Conservation (phyloP, 1,284 basidiomycete genomes). For the Irpex sp. region DNA sequence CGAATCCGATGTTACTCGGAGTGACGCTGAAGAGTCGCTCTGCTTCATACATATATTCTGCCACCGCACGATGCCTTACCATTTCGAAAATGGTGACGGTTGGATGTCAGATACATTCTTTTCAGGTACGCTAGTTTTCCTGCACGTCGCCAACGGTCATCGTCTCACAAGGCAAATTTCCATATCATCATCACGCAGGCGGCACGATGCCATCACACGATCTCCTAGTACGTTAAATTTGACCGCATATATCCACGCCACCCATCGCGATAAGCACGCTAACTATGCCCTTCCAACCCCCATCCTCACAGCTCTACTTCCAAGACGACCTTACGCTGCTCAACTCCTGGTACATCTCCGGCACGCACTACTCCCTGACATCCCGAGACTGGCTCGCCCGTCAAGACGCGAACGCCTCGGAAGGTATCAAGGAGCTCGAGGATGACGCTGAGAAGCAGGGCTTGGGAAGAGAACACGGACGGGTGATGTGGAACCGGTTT, state of each 20-base stretch:
- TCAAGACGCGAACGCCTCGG: constrained; percentile 45
- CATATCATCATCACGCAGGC: constrained; percentile 26
- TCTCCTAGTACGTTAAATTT: constrained; percentile 42
- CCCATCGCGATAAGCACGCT: no score
- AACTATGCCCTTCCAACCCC: no score
- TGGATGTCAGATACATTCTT: constrained; percentile 82
- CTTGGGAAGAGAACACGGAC: constrained; percentile 43
- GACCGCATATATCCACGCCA: not conserved
- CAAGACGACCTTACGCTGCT: constrained; percentile 59
- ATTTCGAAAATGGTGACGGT: constrained; percentile 68
- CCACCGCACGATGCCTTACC: constrained; percentile 62
- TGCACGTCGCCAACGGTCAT: no score
- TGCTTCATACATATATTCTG: constrained; percentile 79
- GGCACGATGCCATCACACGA: constrained; percentile 69
- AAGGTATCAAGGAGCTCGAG: constrained; percentile 48
- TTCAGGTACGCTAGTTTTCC: constrained; percentile 39
- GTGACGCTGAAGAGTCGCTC: constrained; percentile 30
- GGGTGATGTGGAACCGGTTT: constrained; percentile 63
- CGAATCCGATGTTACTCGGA: constrained; percentile 5
- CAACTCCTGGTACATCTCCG: constrained; percentile 61
- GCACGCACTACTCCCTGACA: constrained; percentile 63
- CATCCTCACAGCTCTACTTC: constrained; percentile 65
- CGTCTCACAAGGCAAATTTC: no score
- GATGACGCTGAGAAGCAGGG: constrained; percentile 45
- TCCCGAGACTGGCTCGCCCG: constrained; percentile 64